Evolutionary conservation across 202 grass and related monocot species (phyloP).

Genomic region (Carex arenaria): DNA sequence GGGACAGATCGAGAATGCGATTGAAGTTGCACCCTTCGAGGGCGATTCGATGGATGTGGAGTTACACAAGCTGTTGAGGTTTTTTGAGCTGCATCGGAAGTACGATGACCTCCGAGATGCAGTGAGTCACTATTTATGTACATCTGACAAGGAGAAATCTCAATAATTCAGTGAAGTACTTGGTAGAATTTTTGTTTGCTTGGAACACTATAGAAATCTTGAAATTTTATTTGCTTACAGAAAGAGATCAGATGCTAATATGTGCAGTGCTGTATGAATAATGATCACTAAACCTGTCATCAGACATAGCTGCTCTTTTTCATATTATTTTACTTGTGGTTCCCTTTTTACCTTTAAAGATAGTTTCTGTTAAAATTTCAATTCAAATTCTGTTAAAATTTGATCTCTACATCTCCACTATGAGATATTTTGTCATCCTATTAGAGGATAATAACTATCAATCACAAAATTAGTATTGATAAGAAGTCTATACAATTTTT

Average conservation of each 20-base stretch:
- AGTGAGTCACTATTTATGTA: neutral
- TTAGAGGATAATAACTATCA: no score
- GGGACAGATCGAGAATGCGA: neutral
- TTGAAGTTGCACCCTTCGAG: neutral
- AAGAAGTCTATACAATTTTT: no score
- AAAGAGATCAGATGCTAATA: neutral
- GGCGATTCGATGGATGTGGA: slow-evolving; percentile 1
- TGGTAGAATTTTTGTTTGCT: neutral
- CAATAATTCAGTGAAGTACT: neutral
- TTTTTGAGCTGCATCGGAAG: slow-evolving; percentile 8
- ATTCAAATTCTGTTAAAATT: no score
- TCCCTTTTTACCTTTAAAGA: neutral
- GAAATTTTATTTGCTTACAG: neutral
- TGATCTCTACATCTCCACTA: no score
- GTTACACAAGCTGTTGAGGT: neutral
- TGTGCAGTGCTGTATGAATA: neutral
- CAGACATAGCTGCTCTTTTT: neutral
- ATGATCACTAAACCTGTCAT: neutral
- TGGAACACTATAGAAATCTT: neutral
- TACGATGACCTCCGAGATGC: slow-evolving; percentile 5
- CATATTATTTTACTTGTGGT: neutral
- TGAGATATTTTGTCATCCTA: no score
- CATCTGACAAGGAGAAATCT: neutral
- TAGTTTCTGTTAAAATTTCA: neutral
- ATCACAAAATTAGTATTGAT: no score